These are phyloP conservation scores for Nicotiana rustica DNA, from an alignment of 305 asterid genomes.

Conservation along the genomic window DNA sequence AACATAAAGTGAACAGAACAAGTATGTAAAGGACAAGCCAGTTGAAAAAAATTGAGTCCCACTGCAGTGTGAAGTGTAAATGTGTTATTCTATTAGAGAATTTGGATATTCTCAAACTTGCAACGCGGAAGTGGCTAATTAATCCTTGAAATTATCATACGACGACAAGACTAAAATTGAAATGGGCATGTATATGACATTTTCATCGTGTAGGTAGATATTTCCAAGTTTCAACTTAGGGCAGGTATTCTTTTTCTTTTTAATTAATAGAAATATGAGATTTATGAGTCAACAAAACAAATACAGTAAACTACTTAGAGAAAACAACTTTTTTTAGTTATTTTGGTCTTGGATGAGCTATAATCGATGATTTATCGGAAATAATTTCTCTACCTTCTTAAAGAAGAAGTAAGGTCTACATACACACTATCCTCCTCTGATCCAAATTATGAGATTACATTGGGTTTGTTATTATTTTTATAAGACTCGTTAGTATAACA, in stretches of 20 bases:
- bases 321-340: too few relatives aligned
- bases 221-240: not conserved
- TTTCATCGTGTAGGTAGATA: not conserved
- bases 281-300: too few relatives aligned
- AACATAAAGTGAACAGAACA: slow-evolving; percentile 1
- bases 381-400: too few relatives aligned
- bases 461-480: too few relatives aligned
- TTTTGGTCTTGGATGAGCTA: too few relatives aligned
- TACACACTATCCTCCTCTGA: too few relatives aligned
- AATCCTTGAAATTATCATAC: not conserved
- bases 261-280: too few relatives aligned
- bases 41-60: not conserved
- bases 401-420: too few relatives aligned
- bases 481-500: too few relatives aligned
- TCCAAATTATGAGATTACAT: accelerated
- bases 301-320: too few relatives aligned
- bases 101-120: not conserved
- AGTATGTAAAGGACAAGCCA: not conserved
- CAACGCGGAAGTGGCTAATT: not conserved
- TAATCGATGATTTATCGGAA: too few relatives aligned
- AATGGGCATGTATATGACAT: not conserved
- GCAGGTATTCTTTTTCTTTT: too few relatives aligned
- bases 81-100: not conserved
- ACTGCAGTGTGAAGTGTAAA: not conserved
- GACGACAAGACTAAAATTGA: not conserved